A percentile compares a stretch with the other conserved stretches of the same genome.
phyloP scores from a whole-genome alignment of 768 basidiomycete species.

The Xerocomellus chrysenteron region DNA sequence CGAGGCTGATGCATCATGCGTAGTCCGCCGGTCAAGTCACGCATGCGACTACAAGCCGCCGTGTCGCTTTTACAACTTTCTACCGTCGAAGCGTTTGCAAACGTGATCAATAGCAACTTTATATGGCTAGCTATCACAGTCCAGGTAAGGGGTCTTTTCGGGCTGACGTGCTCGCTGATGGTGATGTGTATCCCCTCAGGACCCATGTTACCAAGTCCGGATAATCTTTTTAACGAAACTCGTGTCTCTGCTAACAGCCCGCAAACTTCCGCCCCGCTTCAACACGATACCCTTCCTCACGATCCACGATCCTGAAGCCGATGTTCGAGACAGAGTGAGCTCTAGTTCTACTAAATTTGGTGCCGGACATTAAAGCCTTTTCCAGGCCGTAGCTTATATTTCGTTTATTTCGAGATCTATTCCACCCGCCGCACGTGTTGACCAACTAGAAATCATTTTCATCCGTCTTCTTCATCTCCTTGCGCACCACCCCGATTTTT shows the following conservation, averaged over 20 bases:
- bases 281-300: conserved; percentile 87
- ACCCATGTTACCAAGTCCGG: conserved; percentile 86
- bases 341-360: neutral
- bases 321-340: conserved; percentile 67
- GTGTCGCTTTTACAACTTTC: conserved; percentile 78
- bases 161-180: neutral
- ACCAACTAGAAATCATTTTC: conserved; percentile 79
- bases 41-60: conserved; percentile 82
- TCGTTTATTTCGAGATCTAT: conserved; percentile 46
- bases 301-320: conserved; percentile 87
- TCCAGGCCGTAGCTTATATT: conserved; percentile 60
- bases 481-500: conserved; percentile 94
- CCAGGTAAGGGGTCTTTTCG: conserved; percentile 56
- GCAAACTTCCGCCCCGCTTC: conserved; percentile 68
- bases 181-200: conserved; percentile 44
- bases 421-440: conserved; percentile 52
- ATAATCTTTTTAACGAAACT: conserved; percentile 75
- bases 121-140: conserved; percentile 66
- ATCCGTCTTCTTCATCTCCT: conserved; percentile 84
- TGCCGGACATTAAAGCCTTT: conserved; percentile 2
- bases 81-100: conserved; percentile 55
- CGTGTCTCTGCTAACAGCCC: conserved; percentile 55
- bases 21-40: conserved; percentile 64
- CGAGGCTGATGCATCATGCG: conserved; percentile 11
- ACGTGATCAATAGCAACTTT: conserved; percentile 60